These are phyloP conservation scores for Tylopilus sp. DNA, from an alignment of 768 basidiomycete species.

Conservation along the genomic window DNA sequence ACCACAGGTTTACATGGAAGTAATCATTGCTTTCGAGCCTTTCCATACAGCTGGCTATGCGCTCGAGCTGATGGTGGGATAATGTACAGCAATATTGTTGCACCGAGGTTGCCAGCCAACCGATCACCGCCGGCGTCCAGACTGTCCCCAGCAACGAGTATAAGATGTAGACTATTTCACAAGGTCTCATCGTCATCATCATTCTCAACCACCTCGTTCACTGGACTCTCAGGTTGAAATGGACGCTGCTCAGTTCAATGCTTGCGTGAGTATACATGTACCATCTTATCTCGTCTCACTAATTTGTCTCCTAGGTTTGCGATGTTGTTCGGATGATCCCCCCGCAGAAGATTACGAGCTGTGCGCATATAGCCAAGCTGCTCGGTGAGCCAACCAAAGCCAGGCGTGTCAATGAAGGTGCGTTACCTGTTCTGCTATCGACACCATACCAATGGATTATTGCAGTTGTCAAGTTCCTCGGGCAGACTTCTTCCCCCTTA, in stretches of 20 bases:
- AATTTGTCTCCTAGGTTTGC: constrained; percentile 50
- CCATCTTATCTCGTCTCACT: not conserved
- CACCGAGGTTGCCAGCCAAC: no score
- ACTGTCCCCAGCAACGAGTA: not conserved
- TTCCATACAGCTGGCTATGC: no score
- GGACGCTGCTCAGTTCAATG: constrained; percentile 19
- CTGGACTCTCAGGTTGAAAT: constrained; percentile 2
- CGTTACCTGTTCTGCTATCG: constrained; percentile 1
- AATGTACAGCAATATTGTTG: not conserved
- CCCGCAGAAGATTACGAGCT: constrained; percentile 61
- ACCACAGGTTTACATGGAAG: no score
- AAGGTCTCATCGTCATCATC: no score
- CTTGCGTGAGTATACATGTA: constrained; percentile 8
- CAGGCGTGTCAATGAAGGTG: constrained; percentile 80
- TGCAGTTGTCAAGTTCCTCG: constrained; percentile 69
- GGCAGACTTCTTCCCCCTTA: constrained; percentile 55
- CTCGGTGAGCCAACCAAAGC: constrained; percentile 73
- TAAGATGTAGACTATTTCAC: not conserved
- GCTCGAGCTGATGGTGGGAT: not conserved
- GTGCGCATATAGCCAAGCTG: constrained; percentile 75
- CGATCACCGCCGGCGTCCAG: no score
- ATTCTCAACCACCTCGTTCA: not conserved
- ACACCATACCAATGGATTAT: not conserved
- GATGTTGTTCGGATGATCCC: constrained; percentile 66
- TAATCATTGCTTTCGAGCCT: no score